A percentile compares a stretch with the other conserved stretches of the same genome.
These are phyloP conservation scores for Parachaetomium inaequale DNA, from an alignment of 495 filamentous ascomycete species.

Conservation along the genomic window DNA sequence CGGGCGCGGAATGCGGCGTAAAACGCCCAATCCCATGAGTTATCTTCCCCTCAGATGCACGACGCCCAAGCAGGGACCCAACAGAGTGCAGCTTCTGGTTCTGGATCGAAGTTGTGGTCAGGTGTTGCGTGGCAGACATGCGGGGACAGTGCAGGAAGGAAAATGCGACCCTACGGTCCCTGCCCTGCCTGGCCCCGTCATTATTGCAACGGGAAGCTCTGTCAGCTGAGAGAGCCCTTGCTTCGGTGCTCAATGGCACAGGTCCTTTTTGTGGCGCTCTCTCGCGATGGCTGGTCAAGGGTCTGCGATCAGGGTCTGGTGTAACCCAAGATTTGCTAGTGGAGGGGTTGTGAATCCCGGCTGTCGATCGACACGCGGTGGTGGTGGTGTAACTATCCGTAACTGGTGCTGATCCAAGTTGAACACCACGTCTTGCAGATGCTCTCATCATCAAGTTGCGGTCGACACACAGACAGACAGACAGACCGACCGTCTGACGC, in stretches of 20 bases:
- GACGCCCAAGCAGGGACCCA: no score
- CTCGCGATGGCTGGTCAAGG: not conserved
- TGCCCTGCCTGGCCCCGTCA: not conserved
- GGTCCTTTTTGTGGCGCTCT: not conserved
- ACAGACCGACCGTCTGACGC: no score
- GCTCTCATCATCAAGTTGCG: not conserved
- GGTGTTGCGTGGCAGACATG: not conserved
- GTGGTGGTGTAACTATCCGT: not conserved
- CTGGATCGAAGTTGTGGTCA: no score
- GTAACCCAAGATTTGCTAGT: not conserved
- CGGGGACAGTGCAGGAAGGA: not conserved
- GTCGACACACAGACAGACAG: no score
- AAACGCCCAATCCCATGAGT: not conserved
- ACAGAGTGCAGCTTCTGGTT: not conserved
- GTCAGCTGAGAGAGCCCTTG: not conserved
- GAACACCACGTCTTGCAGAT: not conserved
- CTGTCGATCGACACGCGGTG: not conserved
- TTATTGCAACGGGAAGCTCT: not conserved
- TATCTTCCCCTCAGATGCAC: not conserved
- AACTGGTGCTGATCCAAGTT: no score
- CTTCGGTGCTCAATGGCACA: not conserved
- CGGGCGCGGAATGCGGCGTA: not conserved
- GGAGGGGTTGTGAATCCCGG: not conserved
- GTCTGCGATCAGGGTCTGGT: slow-evolving; percentile 1
- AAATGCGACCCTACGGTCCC: not conserved